Base-by-base conservation (phyloP, 495 filamentous ascomycete species). In the Penicillium maclennaniae region DNA sequence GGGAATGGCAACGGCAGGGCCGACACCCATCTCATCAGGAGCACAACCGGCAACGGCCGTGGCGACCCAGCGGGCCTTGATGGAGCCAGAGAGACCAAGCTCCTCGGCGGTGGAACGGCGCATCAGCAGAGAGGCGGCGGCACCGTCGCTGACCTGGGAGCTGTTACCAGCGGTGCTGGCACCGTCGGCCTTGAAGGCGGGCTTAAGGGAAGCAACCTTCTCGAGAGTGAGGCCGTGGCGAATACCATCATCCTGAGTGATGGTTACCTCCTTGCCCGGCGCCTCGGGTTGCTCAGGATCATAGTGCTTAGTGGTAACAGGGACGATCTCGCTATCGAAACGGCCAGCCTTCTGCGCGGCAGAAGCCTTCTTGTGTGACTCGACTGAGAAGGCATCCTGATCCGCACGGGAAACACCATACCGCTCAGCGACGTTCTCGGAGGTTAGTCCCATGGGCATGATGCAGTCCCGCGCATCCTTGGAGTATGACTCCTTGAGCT, bases 1-100 rank as follows among this genome's bases (percentile, higher is more conserved):
- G 23, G 92, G 91, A 39, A 96, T 91, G 1, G 89, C 91, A 26
- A 93, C 61, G 6, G 89, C 88, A 10, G 91, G 91, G 0, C 91
- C 91, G 45, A 96, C 79, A 37, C 91, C 91, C 91, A 96, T 96
- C 79, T 96, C 92, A 63, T 95, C 90, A 7, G 92, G 91, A 42
- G 72, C 76, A 62, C 88, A 91, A 17, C 92, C 91, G 0, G 81
- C 84, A 37, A 89, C 83, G 15, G 81, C 75, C 10, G 87, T 83
- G 7, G 78, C 83, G 2, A 89, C 88, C 75, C 89, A 96, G 70
- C 85, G 86, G 21, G 83, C 91, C 60, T 92, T 83, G 62, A 95
- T 89, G 15, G 72, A 75, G 1, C 73, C 77, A 21, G 74, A 66
- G 20, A 95, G 69, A 7, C 90, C 90, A 7, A 95, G 79, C 60